Base-by-base conservation (phyloP, 148 eudicot genomes). In the Fagopyrum esculentum region DNA sequence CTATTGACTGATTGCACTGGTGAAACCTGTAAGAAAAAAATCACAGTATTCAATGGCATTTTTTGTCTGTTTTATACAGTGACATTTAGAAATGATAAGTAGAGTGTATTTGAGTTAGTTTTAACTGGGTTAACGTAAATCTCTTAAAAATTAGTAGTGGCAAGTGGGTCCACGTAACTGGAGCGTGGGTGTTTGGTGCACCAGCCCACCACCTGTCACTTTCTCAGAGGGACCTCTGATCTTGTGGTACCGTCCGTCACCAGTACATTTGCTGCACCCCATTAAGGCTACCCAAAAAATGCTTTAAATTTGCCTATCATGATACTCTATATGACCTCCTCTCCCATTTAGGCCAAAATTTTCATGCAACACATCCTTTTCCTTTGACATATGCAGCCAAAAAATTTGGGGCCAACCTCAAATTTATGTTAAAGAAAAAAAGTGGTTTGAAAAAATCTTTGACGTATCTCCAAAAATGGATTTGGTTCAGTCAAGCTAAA, bases 161-260 rank as follows among this genome's bases (percentile, higher is more conserved):
- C 19, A 12, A 15, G n/a, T 66, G 71, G 71, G 71, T 11, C 71
- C 71, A 2, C 17, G 46, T 66, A 40, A 66, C 71, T 66, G 47
- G 71, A 12, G 45, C 45, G 71, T 66, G 71, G 71, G 46, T 66
- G 45, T 66, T 66, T 40, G 45, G 71, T 66, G 71, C 71, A 66
- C 71, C 29, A 57, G 63, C 63, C 63, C 63, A 57, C 19, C 71
- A 66, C n/a, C 47, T 13, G 47, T 6, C 71, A 66, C 46, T 12
- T 66, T 47, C 19, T 66, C 19, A 66, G 17, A 66, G 46, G 17
- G 17, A 35, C 19, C 19, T 13, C 26, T 60, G 26, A 5, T 64
- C 2, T 29, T 66, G 47, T 66, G 47, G 71, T 66, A 66, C 71
- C 13, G 15, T 66, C 71, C 13, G 15, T 66, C 71, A 66, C 71